These are phyloP conservation scores for Arabidopsis arenosa DNA, from an alignment of 345 rosid species.

Conservation along the genomic window DNA sequence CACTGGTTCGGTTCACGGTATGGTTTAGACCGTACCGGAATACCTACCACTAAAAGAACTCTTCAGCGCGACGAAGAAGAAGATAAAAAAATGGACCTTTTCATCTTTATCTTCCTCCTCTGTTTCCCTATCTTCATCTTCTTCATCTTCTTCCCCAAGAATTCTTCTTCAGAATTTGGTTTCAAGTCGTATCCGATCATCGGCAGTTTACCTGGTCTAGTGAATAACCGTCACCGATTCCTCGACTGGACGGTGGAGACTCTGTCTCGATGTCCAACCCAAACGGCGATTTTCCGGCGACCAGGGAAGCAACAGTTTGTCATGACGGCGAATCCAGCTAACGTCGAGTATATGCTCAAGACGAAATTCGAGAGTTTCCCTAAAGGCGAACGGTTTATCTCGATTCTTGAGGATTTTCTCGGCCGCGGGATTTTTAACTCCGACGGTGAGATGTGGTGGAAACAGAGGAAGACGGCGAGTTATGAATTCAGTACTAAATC, in stretches of 20 bases:
- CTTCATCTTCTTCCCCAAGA: background rate
- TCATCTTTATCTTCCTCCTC: conserved; percentile 19
- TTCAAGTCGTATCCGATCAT: conserved; percentile 62
- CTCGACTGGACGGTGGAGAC: conserved; percentile 61
- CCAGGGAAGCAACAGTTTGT: conserved; percentile 46
- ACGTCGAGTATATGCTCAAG: conserved; percentile 70
- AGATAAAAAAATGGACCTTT: conserved; percentile 12
- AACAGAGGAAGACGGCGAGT: conserved; percentile 77
- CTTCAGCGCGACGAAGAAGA: background rate
- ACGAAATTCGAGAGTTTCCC: conserved; percentile 60
- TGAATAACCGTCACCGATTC: conserved; percentile 52
- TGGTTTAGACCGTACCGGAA: background rate
- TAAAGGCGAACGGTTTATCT: conserved; percentile 50
- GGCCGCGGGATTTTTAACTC: conserved; percentile 76
- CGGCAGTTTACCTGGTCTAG: conserved; percentile 51
- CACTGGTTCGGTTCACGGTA: background rate
- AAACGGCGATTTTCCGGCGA: conserved; percentile 56
- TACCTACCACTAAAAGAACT: conserved; percentile 6
- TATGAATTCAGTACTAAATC: conserved; percentile 78
- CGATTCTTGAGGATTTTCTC: conserved; percentile 58
- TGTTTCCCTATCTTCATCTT: conserved; percentile 33
- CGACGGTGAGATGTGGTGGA: conserved; percentile 69
- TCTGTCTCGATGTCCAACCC: conserved; percentile 55
- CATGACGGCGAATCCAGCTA: conserved; percentile 66
- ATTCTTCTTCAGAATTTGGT: conserved; percentile 8